Evolutionary conservation across 2,329 filamentous ascomycete species (phyloP), one percentile per base, ranked within the genome.

Genomic region (Tolypocladium ophioglossoides): DNA sequence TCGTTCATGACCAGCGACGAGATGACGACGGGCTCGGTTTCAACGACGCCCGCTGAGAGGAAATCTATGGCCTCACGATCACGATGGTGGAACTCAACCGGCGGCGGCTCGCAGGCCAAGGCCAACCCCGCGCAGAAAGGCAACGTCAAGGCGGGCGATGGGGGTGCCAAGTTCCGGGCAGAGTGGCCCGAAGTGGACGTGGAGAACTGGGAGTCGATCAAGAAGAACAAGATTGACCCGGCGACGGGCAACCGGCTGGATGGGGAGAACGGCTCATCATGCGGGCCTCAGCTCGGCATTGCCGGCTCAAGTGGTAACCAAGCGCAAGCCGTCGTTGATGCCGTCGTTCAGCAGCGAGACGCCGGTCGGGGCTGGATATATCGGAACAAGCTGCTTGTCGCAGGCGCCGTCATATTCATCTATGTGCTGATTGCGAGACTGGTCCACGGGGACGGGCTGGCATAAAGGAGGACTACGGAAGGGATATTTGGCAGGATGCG

Each of bases 1-100:
- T 95, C 88, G 40, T 99, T 99, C 72, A 99, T 99, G 94, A 97
- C 92, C 2, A 90, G 89, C 60, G 92, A 99, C 67, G 94, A 99
- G 74, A 96, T 97, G 87, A 99, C 94, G 0, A 97, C 94, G 0
- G 94, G 94, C 2, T 91, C 86, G 34, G 83, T 99, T 34, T 85
- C 86, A 7, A 89, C 85, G 20, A 86, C 83, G 0, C 82, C 89
- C 51, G 76, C 80, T 4, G 91, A 97, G 75, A 83, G 92, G 57
- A 86, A 83, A 68, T 80, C 86, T 63, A 83, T 91, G 51, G 91
- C 94, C 0, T 78, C 80, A 27, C 80, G 88, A 58, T 89, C 89
- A 18, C 78, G 89, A 53, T 99, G 94, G 94, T 97, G 91, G 91
- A 99, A 99, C 73, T 89, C 85, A 37, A 97, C 92, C 0, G 91